Conservation (phyloP, 106 monocot genomes). For the Acorus gramineus region DNA sequence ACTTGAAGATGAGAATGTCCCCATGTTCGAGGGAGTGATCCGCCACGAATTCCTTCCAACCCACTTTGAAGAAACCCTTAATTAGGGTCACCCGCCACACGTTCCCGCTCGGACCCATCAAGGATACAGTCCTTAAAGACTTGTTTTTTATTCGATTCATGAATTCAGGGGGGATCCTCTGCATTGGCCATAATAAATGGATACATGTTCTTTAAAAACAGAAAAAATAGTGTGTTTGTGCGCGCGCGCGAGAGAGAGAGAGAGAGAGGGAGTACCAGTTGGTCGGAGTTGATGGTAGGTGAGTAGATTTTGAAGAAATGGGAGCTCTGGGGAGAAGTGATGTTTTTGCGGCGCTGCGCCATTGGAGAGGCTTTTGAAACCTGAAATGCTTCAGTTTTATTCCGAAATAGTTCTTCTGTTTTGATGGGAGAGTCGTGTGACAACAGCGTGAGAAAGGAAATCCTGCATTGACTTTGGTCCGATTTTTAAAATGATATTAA, state of each 20-base stretch:
- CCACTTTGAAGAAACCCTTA: constrained; percentile 6
- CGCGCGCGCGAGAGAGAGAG: neutral
- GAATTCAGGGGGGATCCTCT: constrained; percentile 15
- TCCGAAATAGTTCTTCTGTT: too few relatives aligned
- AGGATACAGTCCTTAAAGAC: neutral
- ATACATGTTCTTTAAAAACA: neutral
- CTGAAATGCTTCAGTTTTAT: too few relatives aligned
- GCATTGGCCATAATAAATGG: neutral
- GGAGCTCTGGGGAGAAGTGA: neutral
- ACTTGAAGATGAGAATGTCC: constrained; percentile 20
- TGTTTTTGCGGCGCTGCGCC: too few relatives aligned
- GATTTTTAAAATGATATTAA: too few relatives aligned
- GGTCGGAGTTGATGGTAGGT: constrained; percentile 6
- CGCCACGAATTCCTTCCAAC: constrained; percentile 14
- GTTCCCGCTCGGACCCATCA: constrained; percentile 12
- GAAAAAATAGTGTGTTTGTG: neutral
- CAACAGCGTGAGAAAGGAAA: too few relatives aligned
- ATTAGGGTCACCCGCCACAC: constrained; percentile 12
- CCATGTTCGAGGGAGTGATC: constrained; percentile 9
- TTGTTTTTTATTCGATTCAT: neutral
- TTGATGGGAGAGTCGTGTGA: too few relatives aligned
- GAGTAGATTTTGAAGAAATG: constrained; percentile 23
- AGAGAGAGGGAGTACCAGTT: neutral
- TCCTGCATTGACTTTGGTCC: too few relatives aligned
- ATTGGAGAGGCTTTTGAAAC: too few relatives aligned